A percentile compares a stretch with the other conserved stretches of the same genome.
These are phyloP conservation scores for Oxytropis ochrocephala DNA, from an alignment of 306 rosid genomes.

Conservation along the genomic window DNA sequence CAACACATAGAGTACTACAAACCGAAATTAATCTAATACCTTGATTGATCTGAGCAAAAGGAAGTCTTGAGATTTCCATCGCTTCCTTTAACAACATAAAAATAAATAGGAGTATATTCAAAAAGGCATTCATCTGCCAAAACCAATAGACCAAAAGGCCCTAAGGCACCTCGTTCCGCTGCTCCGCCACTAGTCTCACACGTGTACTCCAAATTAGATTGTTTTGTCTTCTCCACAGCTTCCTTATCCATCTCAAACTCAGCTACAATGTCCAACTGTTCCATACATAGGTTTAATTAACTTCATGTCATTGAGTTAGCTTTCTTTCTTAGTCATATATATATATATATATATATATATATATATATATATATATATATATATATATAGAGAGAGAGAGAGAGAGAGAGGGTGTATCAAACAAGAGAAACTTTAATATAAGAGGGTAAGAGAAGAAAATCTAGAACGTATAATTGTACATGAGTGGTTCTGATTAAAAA, in stretches of 20 bases:
- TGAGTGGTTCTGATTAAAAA: too few relatives aligned
- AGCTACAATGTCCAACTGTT: constrained; percentile 72
- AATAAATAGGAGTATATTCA: constrained; percentile 75
- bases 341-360: too few relatives aligned
- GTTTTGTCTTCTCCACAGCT: constrained; percentile 36
- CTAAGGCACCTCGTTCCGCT: constrained; percentile 57
- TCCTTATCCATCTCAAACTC: constrained; percentile 72
- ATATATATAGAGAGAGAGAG: too few relatives aligned
- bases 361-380: too few relatives aligned
- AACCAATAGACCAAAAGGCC: constrained; percentile 84
- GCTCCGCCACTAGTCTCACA: constrained; percentile 64
- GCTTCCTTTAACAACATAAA: constrained; percentile 56
- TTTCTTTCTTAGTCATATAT: background rate
- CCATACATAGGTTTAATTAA: background rate
- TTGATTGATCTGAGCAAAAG: constrained; percentile 71
- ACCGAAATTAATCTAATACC: constrained; percentile 26
- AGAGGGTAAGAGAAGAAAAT: too few relatives aligned
- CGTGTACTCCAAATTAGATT: constrained; percentile 31
- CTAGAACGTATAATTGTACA: too few relatives aligned
- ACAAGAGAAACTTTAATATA: too few relatives aligned
- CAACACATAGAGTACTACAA: background rate
- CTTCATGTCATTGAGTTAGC: background rate
- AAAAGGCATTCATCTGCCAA: constrained; percentile 61
- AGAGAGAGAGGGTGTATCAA: too few relatives aligned
- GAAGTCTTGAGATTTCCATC: constrained; percentile 52